Percentiles rank a stretch among this genome's conserved stretches.
Evolutionary conservation across 306 rosid species (phyloP).

Genomic region (Inga oerstediana): DNA sequence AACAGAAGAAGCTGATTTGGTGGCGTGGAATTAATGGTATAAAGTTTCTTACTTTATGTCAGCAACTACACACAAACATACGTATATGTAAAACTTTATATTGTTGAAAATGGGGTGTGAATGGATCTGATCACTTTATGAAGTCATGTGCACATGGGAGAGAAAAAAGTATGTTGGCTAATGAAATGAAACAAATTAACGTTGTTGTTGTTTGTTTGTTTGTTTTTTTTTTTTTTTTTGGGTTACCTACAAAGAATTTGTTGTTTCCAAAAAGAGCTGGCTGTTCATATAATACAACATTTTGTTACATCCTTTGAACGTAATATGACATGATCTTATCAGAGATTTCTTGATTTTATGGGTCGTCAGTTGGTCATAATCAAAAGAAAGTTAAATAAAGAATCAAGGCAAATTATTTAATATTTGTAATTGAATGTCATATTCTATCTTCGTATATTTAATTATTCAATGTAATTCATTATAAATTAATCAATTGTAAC

Average conservation of each 20-base stretch:
- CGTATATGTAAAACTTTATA: not conserved
- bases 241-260: not conserved
- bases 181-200: not conserved
- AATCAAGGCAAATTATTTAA: no score
- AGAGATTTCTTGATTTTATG: not conserved
- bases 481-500: no score
- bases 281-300: not conserved
- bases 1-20: not conserved
- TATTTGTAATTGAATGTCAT: no score
- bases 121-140: not conserved
- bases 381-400: no score
- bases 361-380: no score
- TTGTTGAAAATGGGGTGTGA: not conserved
- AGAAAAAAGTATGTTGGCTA: not conserved
- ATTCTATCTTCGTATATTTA: no score
- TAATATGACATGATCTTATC: not conserved
- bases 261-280: not conserved
- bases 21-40: slow-evolving; percentile 2
- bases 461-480: no score
- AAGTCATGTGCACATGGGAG: slow-evolving; percentile 6
- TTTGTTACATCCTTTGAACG: slow-evolving; percentile 1
- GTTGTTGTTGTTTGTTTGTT: not conserved
- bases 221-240: no score
- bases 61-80: not conserved
- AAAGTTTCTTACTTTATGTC: slow-evolving; percentile 12